Percentiles rank a stretch among this genome's conserved stretches.
These are phyloP conservation scores for Monilinia polystroma DNA, from an alignment of 2,329 filamentous ascomycete genomes.

Conservation along the genomic window DNA sequence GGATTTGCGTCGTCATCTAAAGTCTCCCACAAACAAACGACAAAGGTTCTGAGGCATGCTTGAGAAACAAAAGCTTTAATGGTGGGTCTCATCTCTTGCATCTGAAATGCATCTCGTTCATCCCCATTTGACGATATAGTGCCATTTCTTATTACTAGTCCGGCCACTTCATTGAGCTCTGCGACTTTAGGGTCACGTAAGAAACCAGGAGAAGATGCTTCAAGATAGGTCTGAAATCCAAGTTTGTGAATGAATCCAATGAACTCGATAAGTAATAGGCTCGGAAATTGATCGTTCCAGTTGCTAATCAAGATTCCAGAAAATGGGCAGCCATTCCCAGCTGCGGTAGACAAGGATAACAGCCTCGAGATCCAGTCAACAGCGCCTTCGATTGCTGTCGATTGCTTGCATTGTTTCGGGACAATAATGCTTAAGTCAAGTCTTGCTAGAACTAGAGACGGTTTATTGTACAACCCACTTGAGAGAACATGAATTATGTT, in stretches of 20 bases:
- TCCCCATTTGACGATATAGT: slow-evolving; percentile 45
- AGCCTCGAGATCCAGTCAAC: slow-evolving; percentile 21
- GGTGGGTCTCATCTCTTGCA: slow-evolving; percentile 33
- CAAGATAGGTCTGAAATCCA: slow-evolving; percentile 34
- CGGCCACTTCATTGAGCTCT: slow-evolving; percentile 35
- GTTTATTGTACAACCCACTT: slow-evolving; percentile 23
- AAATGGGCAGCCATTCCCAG: slow-evolving; percentile 27
- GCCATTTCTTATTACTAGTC: slow-evolving; percentile 46
- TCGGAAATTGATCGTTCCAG: slow-evolving; percentile 26
- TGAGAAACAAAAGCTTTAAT: slow-evolving; percentile 32
- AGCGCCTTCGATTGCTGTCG: slow-evolving; percentile 1
- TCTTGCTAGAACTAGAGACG: slow-evolving; percentile 31
- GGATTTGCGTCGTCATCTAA: slow-evolving; percentile 35
- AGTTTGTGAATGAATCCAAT: slow-evolving; percentile 31
- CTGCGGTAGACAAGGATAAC: slow-evolving; percentile 26
- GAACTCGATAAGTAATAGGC: slow-evolving; percentile 31
- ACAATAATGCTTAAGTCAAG: slow-evolving; percentile 30
- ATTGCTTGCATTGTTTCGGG: slow-evolving; percentile 17
- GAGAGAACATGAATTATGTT: slow-evolving; percentile 42
- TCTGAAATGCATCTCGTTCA: slow-evolving; percentile 46
- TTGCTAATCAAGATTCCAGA: slow-evolving; percentile 32
- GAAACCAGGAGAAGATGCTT: slow-evolving; percentile 31
- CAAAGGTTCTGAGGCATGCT: slow-evolving; percentile 33
- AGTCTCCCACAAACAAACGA: slow-evolving; percentile 36
- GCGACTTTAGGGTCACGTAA: slow-evolving; percentile 27